phyloP scores from a whole-genome alignment of 2,329 filamentous ascomycete genomes.

The Sarocladiaceae sp. region DNA sequence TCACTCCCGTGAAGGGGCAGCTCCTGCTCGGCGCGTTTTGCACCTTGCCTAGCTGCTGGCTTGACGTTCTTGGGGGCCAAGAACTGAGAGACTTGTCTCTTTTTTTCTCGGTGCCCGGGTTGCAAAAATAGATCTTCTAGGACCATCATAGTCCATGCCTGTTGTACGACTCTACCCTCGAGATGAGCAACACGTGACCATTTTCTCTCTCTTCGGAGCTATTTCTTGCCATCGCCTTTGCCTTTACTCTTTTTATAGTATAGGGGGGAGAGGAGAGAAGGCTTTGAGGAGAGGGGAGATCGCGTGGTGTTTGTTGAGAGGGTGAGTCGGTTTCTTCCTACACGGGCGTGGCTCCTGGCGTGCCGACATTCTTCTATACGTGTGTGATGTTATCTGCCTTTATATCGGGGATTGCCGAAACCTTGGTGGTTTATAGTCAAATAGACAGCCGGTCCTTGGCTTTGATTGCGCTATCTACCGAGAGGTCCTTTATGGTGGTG shows the following conservation, averaged over 20 bases:
- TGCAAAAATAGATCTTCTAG: constrained; percentile 14
- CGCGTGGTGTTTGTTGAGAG: too few species aligned
- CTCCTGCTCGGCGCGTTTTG: constrained; percentile 3
- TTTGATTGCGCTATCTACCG: too few species aligned
- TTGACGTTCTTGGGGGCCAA: neutral
- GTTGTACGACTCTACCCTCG: too few species aligned
- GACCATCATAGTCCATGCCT: constrained; percentile 50
- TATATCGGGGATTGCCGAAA: neutral
- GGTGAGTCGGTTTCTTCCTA: too few species aligned
- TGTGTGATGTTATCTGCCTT: neutral
- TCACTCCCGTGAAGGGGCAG: constrained; percentile 3
- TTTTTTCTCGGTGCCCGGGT: neutral
- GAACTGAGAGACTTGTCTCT: neutral
- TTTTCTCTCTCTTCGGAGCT: neutral
- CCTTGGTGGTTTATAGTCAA: neutral
- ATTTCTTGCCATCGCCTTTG: neutral
- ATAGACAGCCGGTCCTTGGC: too few species aligned
- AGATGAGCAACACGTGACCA: too few species aligned
- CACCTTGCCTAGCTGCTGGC: neutral
- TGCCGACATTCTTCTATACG: constrained; percentile 33
- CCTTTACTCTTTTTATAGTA: neutral
- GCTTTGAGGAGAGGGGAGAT: too few species aligned
- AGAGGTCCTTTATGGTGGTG: neutral
- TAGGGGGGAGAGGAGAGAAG: neutral
- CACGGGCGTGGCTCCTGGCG: constrained; percentile 46